Evolutionary conservation across 2,329 filamentous ascomycete species (phyloP), one percentile per base, ranked within the genome.

Genomic region (Penicillium hordei): DNA sequence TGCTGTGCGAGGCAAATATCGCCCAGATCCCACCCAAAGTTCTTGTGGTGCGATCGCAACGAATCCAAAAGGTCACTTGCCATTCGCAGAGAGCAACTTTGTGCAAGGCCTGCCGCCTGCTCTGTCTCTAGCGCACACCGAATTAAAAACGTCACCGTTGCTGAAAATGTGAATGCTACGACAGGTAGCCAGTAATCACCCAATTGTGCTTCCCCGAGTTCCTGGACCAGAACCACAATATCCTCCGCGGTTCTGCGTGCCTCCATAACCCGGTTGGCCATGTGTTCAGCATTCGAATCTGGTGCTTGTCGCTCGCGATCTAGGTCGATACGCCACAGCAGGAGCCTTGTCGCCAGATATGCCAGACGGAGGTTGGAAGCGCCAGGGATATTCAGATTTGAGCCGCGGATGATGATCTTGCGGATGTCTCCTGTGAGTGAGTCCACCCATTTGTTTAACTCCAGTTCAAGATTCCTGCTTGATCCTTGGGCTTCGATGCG

Each of bases 131-230:
- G n/a, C 75, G 54, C 81, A 76, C 2, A 83, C 66, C 82, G 75
- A 9, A 84, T 67, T 29, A 83, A 66, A 39, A 83, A 82, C 40
- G 78, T 82, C 15, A 79, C 76, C 0, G 82, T 79, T 1, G 79
- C 78, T 0, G 80, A 76, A n/a, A 82, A 76, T 0, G 76, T 72
- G 54, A 82, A 83, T 0, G 80, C 76, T 38, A 75, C 74, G 3
- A 79, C 72, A 0, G 82, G 75, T 2, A 83, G 70, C 81, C 81
- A 84, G 57, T 82, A 83, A 48, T 79, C 82, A 3, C 72, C 69
- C 0, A 82, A 68, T 17, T 82, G 78, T 1, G 70, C 52, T 5
- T 73, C 71, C 4, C 74, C 68, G 0, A 84, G 65, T 45, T 82
- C 80, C 44, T 80, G 79, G 0, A 79, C 72, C 2, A 83, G 64